Evolutionary conservation across 345 rosid genomes (phyloP).

Genomic region (Ceriops tagal): DNA sequence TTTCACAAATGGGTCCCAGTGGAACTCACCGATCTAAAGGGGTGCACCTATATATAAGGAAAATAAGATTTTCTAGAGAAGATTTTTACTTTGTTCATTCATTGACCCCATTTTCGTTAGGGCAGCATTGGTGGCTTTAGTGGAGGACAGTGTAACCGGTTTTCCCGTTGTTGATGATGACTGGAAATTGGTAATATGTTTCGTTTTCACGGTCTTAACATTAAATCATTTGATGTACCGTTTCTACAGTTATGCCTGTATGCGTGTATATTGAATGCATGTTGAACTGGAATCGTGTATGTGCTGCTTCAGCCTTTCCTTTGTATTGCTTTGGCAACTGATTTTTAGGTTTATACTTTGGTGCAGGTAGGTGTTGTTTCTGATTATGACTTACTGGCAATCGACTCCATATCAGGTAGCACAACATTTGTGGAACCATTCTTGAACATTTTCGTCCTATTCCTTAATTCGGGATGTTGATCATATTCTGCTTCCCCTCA

Average conservation of each 20-base stretch:
- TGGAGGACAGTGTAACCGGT: background rate
- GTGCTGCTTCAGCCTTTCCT: too few relatives aligned
- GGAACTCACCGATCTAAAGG: too few relatives aligned
- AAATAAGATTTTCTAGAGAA: background rate
- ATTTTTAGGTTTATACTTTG: conserved; percentile 7
- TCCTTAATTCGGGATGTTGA: conserved; percentile 7
- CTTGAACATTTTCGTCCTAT: background rate
- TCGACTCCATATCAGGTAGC: conserved; percentile 84
- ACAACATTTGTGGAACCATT: background rate
- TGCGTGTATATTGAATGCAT: too few relatives aligned
- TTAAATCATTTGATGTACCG: too few relatives aligned
- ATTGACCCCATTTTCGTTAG: too few relatives aligned
- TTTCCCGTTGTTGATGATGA: background rate
- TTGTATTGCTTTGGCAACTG: conserved; percentile 3
- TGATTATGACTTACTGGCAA: conserved; percentile 85
- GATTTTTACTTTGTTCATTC: background rate
- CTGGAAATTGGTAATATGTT: background rate
- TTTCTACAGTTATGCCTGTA: too few relatives aligned
- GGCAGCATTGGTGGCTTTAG: background rate
- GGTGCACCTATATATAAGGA: background rate
- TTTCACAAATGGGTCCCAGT: too few relatives aligned
- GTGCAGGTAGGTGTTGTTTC: conserved; percentile 96
- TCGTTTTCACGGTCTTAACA: background rate
- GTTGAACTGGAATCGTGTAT: too few relatives aligned
- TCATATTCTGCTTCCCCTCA: background rate